Base-by-base conservation (phyloP, 805 yeast genomes). In the Saturnispora serradocipensis region DNA sequence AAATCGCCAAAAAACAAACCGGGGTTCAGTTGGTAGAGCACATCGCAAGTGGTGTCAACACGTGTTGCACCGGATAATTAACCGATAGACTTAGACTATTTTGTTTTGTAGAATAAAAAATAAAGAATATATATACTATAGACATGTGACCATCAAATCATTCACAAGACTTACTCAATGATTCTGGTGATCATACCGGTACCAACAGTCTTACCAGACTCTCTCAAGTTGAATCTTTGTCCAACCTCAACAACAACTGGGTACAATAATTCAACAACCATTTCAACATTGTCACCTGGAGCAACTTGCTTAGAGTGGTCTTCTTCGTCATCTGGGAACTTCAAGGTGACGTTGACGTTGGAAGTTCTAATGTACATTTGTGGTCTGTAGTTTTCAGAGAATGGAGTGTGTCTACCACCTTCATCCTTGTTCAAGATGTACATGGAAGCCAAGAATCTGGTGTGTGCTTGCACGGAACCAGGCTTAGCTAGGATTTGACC, bases 341-440 rank as follows among this genome's bases (percentile, higher is more conserved):
- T 82, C 70, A 91, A 75, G 54, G 84, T 81, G 67, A 86, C 91
- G 59, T 97, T 88, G 58, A 91, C 97, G 68, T 89, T 96, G 58
- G 96, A 88, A 59, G 99, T 90, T 76, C 98, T 87, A 67, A 93
- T 80, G 74, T 86, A 93, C 80, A 91, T 79, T 76, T 93, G 99
- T 56, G 99, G 99, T 78, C 95, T 88, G 84, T 90, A 93, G 82
- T 89, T 86, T 73, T 86, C 88, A 67, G 91, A 91, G 72, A 93
- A 93, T 59, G 96, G 95, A 58, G 96, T 86, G 78, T 88, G 96
- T 77, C 99, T 91, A 66, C 99, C 99, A 81, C 99, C 99, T 77
- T 93, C 99, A 67, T 93, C 98, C 73, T 88, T 86, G 68, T 95
- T 80, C 70, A 93, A 79, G 58, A 91, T 82, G 74, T 93, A 93